Evolutionary conservation across 2,329 filamentous ascomycete genomes (phyloP).

Genomic region (Colletotrichum liriopes): DNA sequence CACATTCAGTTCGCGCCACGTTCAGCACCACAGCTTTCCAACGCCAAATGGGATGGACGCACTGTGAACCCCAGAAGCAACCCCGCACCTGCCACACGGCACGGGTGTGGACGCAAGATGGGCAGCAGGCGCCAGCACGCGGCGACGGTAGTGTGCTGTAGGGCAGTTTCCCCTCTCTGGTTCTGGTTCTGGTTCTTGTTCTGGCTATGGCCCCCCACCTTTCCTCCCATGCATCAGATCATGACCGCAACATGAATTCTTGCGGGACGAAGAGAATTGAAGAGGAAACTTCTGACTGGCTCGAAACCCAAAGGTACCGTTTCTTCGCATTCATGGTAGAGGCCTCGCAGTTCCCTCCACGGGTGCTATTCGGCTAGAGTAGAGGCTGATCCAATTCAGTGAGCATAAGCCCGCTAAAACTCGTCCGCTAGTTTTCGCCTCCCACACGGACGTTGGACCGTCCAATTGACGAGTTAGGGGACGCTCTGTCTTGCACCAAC

Average conservation of each 20-base stretch:
- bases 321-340: neutral
- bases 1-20: constrained; percentile 20
- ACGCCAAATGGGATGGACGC: constrained; percentile 11
- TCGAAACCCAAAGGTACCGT: neutral
- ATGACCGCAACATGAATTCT: constrained; percentile 6
- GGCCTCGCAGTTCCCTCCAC: neutral
- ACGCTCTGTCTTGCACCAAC: neutral
- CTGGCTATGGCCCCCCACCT: neutral
- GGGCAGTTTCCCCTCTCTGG: neutral
- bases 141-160: neutral
- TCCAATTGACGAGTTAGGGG: neutral
- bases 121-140: neutral
- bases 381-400: neutral
- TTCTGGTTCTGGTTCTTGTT: neutral
- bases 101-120: constrained; percentile 9
- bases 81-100: constrained; percentile 23
- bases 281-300: neutral
- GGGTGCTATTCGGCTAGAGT: neutral
- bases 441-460: neutral
- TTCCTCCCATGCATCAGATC: constrained; percentile 12
- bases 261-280: neutral
- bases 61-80: constrained; percentile 21
- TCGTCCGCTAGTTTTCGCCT: neutral
- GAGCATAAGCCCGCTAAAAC: neutral
- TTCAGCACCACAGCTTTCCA: constrained; percentile 8